Evolutionary conservation across 192 early-diverging fungal species (phyloP), one percentile per base, ranked within the genome.

Genomic region (Coemansia sp.): DNA sequence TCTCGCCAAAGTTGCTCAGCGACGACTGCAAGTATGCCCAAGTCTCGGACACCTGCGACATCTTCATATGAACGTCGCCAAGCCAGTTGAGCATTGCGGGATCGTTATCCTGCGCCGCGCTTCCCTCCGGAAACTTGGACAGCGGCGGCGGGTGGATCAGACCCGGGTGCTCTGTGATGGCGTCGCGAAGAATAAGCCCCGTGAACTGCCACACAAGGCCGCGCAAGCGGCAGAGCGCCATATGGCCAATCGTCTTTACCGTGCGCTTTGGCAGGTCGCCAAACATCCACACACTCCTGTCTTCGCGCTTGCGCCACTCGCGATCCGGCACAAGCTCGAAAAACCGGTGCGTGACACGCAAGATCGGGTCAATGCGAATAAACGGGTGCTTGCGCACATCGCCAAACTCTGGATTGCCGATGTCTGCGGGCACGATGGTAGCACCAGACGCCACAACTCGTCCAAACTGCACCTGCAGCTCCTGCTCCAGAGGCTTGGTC

Each of bases 221-320:
- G 8, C 58, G 56, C 53, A 95, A 74, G 6, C 69, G 74, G 21
- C 83, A 85, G 0, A 86, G 85, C 36, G 97, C 61, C 68, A 93
- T 90, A 19, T 92, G 84, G 27, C 92, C 70, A 17, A 99, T 83
- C 0, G 95, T 97, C 82, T 97, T 97, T 18, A 97, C 90, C 0
- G 96, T 98, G 39, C 95, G 89, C 58, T 95, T 74, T 0, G 96
- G 95, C 89, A 98, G 83, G 60, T 98, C 95, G 46, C 93, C 92
- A 53, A 91, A 76, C 17, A 90, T 88, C 32, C 87, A 85, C 11
- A 42, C 27, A n/a, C 74, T 71, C 54, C 46, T 50, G 32, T 83
- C 78, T 24, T 85, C 87, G 39, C 93, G 83, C 53, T 84, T 77
- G 55, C 93, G 93, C 95, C 95, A 98, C 33, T 93, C 90, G 26